Evolutionary conservation across 2,329 filamentous ascomycete species (phyloP).

Genomic region (Aspergillus sp.): DNA sequence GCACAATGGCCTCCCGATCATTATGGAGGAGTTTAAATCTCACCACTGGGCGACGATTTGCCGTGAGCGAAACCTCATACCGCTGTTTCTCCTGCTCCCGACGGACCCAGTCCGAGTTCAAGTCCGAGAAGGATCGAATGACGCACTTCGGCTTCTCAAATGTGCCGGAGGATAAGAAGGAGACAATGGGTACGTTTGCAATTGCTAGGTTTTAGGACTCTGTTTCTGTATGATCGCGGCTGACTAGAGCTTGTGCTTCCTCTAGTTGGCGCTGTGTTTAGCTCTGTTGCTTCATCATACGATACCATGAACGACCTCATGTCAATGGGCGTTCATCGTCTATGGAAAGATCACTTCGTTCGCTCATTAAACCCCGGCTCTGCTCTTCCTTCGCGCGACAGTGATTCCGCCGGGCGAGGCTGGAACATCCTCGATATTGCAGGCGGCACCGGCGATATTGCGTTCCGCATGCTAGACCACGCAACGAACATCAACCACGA

Average conservation of each 20-base stretch:
- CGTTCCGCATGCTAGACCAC: conserved; percentile 92
- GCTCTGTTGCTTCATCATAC: conserved; percentile 89
- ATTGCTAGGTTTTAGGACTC: neutral
- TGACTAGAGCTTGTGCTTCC: neutral
- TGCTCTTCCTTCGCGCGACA: conserved; percentile 38
- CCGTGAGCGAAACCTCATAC: conserved; percentile 34
- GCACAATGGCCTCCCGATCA: conserved; percentile 34
- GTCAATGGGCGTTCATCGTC: conserved; percentile 92
- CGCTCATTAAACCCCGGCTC: conserved; percentile 82
- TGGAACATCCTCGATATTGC: conserved; percentile 91
- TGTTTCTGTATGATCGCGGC: neutral
- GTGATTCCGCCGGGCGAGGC: conserved; percentile 41
- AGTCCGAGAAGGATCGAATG: conserved; percentile 52
- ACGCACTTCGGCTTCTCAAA: conserved; percentile 94
- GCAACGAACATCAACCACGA: conserved; percentile 78
- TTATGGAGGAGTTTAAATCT: conserved; percentile 39
- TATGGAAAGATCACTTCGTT: conserved; percentile 98
- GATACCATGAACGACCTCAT: conserved; percentile 99
- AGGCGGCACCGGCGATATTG: conserved; percentile 95
- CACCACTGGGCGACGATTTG: conserved; percentile 31
- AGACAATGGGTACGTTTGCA: conserved; percentile 55
- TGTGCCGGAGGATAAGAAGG: conserved; percentile 77
- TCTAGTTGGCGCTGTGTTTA: conserved; percentile 83
- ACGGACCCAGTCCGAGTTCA: conserved; percentile 40
- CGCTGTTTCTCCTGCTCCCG: conserved; percentile 54